Evolutionary conservation across 495 filamentous ascomycete genomes (phyloP), one percentile per base, ranked within the genome.

Genomic region (Xylaria cubensis): DNA sequence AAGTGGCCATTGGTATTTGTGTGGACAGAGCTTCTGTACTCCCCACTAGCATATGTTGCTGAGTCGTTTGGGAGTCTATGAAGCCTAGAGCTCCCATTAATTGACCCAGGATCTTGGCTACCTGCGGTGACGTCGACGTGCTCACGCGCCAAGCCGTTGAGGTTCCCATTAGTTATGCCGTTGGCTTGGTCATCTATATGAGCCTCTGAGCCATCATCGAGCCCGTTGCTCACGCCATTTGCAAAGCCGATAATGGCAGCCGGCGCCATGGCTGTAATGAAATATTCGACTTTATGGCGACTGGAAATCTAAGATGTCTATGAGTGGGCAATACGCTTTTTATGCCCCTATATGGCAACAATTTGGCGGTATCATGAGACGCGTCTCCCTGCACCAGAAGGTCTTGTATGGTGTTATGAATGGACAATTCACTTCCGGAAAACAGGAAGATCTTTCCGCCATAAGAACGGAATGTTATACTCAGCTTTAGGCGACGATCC

Each of bases 231-330:
- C 72, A 76, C 77, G 71, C 77, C 73, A 46, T 82, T 80, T 75
- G 73, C 79, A 74, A 82, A 79, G 55, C 80, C 79, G 63, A 78
- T 83, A 26, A 81, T 77, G 75, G 82, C 83, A 69, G 80, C 82
- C 70, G 83, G 83, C 67, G 83, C 79, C 83, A 85, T 85, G 74
- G 62, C 70, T 74, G 75, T 64, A 71, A 72, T 72, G 75, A 73
- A 75, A 73, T 74, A 76, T 81, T 74, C 72, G 69, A 78, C 71
- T 70, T 71, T 73, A 48, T 72, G 26, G 69, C 75, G 65, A 44
- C 72, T 67, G 69, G 63, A 65, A 63, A 69, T 64, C 67, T 46
- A 55, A 64, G 58, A 70, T 19, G 19, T 51, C 56, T 29, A 62
- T 71, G 71, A 75, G 73, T 51, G 74, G 50, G 66, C 55, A 72